phyloP scores from a whole-genome alignment of 2,329 filamentous ascomycete species.

The Aspergillus calidoustus region DNA sequence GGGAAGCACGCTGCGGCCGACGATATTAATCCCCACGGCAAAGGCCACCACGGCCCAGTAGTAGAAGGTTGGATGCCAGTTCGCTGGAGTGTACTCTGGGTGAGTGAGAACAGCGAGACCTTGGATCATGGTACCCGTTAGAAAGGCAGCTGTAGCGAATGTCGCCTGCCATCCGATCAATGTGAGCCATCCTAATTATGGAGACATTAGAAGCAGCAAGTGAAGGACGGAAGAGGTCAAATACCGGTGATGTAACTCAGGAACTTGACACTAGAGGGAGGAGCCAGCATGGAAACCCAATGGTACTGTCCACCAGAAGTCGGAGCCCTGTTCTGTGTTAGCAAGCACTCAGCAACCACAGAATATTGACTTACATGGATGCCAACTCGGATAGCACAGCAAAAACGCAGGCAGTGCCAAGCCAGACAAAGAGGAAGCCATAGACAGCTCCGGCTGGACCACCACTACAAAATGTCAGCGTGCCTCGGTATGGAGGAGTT shows the following conservation, averaged over 20 bases:
- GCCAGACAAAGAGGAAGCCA: constrained; percentile 39
- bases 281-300: constrained; percentile 48
- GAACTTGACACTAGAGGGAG: constrained; percentile 37
- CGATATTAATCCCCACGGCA: constrained; percentile 48
- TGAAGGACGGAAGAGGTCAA: neutral
- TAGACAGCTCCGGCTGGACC: constrained; percentile 40
- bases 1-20: constrained; percentile 49
- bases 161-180: constrained; percentile 51
- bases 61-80: constrained; percentile 56
- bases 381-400: constrained; percentile 36
- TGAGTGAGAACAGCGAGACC: constrained; percentile 44
- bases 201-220: neutral
- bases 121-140: constrained; percentile 41
- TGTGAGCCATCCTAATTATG: constrained; percentile 43
- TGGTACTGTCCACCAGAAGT: constrained; percentile 47
- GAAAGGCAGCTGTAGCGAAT: constrained; percentile 41
- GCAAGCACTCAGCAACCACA: neutral
- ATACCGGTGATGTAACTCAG: constrained; percentile 46
- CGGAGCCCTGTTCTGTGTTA: constrained; percentile 32
- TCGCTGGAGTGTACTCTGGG: constrained; percentile 38
- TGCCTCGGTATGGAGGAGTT: neutral
- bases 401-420: constrained; percentile 32
- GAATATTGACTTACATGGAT: constrained; percentile 33
- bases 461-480: constrained; percentile 27
- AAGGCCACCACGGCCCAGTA: constrained; percentile 50